Evolutionary conservation across 1,139 yeast genomes (phyloP).

Genomic region (Blastobotrys proliferans): DNA sequence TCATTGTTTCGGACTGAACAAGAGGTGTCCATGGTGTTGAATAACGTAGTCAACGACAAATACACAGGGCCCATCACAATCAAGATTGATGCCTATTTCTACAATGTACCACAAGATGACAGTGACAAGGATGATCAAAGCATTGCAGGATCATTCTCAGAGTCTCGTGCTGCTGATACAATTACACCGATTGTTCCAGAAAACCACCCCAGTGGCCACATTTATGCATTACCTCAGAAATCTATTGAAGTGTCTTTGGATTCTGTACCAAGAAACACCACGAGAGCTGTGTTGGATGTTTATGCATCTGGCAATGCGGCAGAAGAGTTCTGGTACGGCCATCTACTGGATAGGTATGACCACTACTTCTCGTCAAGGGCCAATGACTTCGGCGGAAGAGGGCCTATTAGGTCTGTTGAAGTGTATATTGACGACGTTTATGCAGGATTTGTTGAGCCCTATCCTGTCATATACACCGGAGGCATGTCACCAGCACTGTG

Average conservation of each 20-base stretch:
- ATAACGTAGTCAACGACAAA: conserved; percentile 55
- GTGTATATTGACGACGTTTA: conserved; percentile 31
- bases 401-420: conserved; percentile 39
- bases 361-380: conserved; percentile 32
- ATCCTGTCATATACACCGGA: conserved; percentile 62
- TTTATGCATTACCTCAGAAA: conserved; percentile 28
- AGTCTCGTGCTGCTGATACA: conserved; percentile 1
- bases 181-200: conserved; percentile 6
- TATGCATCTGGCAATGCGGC: conserved; percentile 71
- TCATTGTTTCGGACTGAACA: conserved; percentile 45
- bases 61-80: conserved; percentile 62
- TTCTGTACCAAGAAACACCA: conserved; percentile 50
- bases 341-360: conserved; percentile 49
- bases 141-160: not conserved
- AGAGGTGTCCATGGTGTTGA: conserved; percentile 54
- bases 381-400: conserved; percentile 50
- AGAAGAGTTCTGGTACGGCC: conserved; percentile 83
- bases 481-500: conserved; percentile 76
- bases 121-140: not conserved
- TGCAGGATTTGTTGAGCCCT: conserved; percentile 38
- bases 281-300: conserved; percentile 54
- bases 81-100: conserved; percentile 51
- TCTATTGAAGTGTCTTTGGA: conserved; percentile 31
- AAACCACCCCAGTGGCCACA: conserved; percentile 3
- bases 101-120: conserved; percentile 28